phyloP scores from a whole-genome alignment of 768 basidiomycete species.

The Boletales sp. region DNA sequence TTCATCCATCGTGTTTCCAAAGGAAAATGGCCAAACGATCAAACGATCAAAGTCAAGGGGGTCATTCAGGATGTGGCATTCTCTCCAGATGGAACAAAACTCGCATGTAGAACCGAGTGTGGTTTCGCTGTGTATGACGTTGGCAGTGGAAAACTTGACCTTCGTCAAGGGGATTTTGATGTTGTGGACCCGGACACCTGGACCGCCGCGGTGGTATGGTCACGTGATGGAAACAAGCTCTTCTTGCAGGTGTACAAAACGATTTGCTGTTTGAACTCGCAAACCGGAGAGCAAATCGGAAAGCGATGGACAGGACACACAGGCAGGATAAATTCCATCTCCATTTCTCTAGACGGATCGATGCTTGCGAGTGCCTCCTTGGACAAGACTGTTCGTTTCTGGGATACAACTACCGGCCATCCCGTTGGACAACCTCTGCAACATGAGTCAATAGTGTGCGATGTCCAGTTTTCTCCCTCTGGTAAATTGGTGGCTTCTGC shows the following conservation, averaged over 20 bases:
- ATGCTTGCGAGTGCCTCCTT: conserved; percentile 14
- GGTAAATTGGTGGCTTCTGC: no score
- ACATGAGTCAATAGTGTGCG: no score
- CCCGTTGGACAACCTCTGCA: neutral
- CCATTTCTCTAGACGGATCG: conserved; percentile 1
- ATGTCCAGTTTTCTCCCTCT: no score
- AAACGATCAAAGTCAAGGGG: neutral
- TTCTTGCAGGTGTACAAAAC: neutral
- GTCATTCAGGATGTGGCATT: neutral
- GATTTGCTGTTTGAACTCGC: conserved; percentile 9
- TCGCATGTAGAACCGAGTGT: neutral
- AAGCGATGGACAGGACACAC: neutral
- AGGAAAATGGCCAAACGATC: neutral
- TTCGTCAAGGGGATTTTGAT: neutral
- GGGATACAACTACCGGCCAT: neutral
- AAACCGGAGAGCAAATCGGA: neutral
- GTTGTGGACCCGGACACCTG: no score
- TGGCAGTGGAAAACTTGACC: neutral
- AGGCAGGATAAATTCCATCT: neutral
- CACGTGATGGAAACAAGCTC: neutral
- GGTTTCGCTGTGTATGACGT: conserved; percentile 1
- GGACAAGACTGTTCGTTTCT: conserved; percentile 4
- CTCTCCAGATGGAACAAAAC: neutral
- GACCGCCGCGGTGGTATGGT: neutral
- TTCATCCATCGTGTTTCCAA: neutral